Base-by-base conservation (phyloP, 345 rosid species). In the Orychophragmus violaceus region DNA sequence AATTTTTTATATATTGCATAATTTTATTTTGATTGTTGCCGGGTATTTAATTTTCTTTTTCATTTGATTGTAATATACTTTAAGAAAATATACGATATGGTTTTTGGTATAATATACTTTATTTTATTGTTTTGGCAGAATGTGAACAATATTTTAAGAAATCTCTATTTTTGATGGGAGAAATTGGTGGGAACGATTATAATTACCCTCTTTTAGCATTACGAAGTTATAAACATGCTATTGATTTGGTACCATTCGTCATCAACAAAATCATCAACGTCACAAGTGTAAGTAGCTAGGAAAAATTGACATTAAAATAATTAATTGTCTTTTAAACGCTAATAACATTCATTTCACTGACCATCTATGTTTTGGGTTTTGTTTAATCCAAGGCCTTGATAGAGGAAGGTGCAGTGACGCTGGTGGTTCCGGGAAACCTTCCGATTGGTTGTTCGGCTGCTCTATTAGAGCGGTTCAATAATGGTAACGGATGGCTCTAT, bases 151-250 rank as follows among this genome's bases (percentile, higher is more conserved):
- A n/a, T 25, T 51, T 51, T 25, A 51, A 51, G 33, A 51, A 25
- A 14, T 51, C 57, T 51, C 33, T 51, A 8, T 51, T 51, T 51
- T 51, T 51, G 19, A 10, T 51, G 6, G 57, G 57, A 25, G 57
- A 51, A 51, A 51, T 51, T 14, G 57, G 57, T 25, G 57, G 57
- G 14, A 51, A 51, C 33, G 57, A 51, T 51, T 51, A 51, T n/a
- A 51, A 51, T 51, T 25, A 51, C 19, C 57, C 57, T n/a, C 33
- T 51, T n/a, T 51, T 51, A 51, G 33, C 33, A 51, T 25, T 51
- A 16, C 33, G 33, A 17, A 51, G 33, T 51, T 51, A n/a, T n/a
- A 51, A 51, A 14, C 33, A n/a, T 30, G 33, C 57, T 14, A 51
- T 51, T 7, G 57, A 51, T 25, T 25, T 51, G 6, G 57, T 51